A percentile compares a stretch with the other conserved stretches of the same genome.
Evolutionary conservation across 257 asterid species (phyloP).

Genomic region (Solanum chaucha): DNA sequence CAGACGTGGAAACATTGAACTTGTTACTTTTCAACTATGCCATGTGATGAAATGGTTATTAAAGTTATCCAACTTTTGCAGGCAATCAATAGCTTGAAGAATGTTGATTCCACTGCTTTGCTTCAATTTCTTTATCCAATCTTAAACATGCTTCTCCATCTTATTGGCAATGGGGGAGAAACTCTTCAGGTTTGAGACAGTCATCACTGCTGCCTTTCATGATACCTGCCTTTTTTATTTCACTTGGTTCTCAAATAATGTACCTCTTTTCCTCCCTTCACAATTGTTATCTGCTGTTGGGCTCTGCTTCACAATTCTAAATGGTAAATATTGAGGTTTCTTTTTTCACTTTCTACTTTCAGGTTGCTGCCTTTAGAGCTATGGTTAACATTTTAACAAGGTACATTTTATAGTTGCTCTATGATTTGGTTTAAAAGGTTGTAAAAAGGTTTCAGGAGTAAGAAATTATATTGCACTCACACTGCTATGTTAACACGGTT

Average conservation of each 20-base stretch:
- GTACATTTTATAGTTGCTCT: conserved; percentile 23
- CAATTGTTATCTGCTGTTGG: not conserved
- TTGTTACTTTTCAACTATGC: not conserved
- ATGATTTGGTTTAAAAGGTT: not conserved
- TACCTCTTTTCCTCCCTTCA: not conserved
- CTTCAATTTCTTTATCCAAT: conserved; percentile 98
- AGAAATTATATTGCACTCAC: not conserved
- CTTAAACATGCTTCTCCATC: conserved; percentile 98
- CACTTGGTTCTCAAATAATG: not conserved
- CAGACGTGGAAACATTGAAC: not conserved
- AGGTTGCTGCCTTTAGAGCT: conserved; percentile 99
- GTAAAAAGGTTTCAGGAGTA: not conserved
- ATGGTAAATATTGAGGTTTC: not conserved
- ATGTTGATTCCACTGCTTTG: conserved; percentile 95
- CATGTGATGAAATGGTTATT: not conserved
- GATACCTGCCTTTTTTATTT: not conserved
- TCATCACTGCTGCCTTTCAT: not conserved
- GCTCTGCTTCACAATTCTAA: not conserved
- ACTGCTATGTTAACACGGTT: not conserved
- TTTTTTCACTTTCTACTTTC: conserved; percentile 15
- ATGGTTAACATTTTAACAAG: conserved; percentile 98
- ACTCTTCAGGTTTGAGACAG: conserved; percentile 67
- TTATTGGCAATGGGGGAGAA: conserved; percentile 98
- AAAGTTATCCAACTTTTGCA: conserved; percentile 19
- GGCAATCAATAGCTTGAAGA: conserved; percentile 99